phyloP scores from a whole-genome alignment of 805 yeast genomes.

The Starmerella lactis-condensi region DNA sequence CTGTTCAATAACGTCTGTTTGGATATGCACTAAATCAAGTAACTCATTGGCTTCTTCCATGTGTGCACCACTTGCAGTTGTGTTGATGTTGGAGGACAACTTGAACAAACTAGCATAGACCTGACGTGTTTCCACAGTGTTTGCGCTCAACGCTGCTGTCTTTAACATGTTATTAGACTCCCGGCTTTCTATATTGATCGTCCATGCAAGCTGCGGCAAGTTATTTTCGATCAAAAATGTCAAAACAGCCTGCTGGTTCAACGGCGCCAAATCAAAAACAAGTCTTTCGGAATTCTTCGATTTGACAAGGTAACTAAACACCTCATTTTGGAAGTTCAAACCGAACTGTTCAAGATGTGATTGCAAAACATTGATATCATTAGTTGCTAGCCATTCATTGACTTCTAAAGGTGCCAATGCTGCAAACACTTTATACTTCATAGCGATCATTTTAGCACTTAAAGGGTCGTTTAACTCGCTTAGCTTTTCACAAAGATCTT shows the following conservation, averaged over 20 bases:
- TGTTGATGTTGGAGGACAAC: slow-evolving; percentile 5
- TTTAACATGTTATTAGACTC: slow-evolving; percentile 5
- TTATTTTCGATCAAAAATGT: slow-evolving; percentile 4
- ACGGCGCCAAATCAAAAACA: slow-evolving; percentile 4
- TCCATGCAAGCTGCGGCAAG: slow-evolving; percentile 11
- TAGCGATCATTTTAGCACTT: slow-evolving; percentile 45
- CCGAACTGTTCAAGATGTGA: slow-evolving; percentile 5
- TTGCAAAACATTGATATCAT: neutral
- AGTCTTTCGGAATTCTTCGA: slow-evolving; percentile 2
- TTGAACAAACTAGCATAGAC: slow-evolving; percentile 10
- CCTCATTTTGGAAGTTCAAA: slow-evolving; percentile 2
- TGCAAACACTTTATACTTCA: slow-evolving; percentile 43
- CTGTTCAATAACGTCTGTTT: too few species aligned
- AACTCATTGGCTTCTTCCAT: too few species aligned
- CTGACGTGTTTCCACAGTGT: slow-evolving; percentile 1
- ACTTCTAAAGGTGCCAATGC: slow-evolving; percentile 41
- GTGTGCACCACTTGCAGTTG: too few species aligned
- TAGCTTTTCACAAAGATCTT: too few species aligned
- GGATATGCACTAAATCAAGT: too few species aligned
- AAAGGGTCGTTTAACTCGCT: slow-evolving; percentile 20
- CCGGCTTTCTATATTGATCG: slow-evolving; percentile 7
- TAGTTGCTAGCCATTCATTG: slow-evolving; percentile 23
- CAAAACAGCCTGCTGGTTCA: slow-evolving; percentile 5
- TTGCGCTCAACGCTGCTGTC: slow-evolving; percentile 4
- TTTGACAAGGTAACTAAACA: slow-evolving; percentile 6